A percentile compares a stretch with the other conserved stretches of the same genome.
These are phyloP conservation scores for Seiridium unicorne DNA, from an alignment of 2,329 filamentous ascomycete species.

Conservation along the genomic window DNA sequence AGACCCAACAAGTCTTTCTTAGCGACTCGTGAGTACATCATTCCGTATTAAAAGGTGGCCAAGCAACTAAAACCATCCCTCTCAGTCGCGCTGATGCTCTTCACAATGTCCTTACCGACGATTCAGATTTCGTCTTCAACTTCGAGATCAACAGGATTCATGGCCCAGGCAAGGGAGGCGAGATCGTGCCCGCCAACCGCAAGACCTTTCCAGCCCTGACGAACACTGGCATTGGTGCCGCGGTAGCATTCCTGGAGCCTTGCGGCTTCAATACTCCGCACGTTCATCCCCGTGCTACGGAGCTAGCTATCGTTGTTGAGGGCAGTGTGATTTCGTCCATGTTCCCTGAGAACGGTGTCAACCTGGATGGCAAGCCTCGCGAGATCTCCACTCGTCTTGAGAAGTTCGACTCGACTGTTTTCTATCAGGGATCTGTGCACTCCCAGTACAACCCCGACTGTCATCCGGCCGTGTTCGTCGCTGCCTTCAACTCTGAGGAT, in stretches of 20 bases:
- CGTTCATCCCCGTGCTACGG: constrained; percentile 51
- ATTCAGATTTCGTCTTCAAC: constrained; percentile 48
- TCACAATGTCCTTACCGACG: constrained; percentile 37
- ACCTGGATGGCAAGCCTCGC: constrained; percentile 33
- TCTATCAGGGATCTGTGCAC: constrained; percentile 54
- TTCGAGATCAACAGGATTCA: constrained; percentile 33
- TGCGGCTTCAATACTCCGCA: constrained; percentile 59
- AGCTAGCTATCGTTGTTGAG: constrained; percentile 50
- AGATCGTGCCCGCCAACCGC: constrained; percentile 51
- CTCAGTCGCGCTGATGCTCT: constrained; percentile 40
- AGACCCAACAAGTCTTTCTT: constrained; percentile 36
- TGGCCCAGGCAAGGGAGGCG: constrained; percentile 41
- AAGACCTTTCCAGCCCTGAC: constrained; percentile 57
- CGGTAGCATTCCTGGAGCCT: constrained; percentile 47
- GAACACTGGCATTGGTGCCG: constrained; percentile 48
- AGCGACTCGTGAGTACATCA: constrained; percentile 33
- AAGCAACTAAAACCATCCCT: constrained; percentile 9
- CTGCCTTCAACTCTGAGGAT: constrained; percentile 48
- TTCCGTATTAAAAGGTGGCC: not conserved
- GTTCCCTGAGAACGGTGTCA: constrained; percentile 50
- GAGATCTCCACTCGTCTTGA: constrained; percentile 33
- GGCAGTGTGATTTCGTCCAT: constrained; percentile 51
- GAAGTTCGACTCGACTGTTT: constrained; percentile 49
- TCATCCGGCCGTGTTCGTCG: constrained; percentile 47
- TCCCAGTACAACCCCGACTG: constrained; percentile 57